Evolutionary conservation across 176 grass and related monocot genomes (phyloP).

Genomic region (Triticum timopheevii): DNA sequence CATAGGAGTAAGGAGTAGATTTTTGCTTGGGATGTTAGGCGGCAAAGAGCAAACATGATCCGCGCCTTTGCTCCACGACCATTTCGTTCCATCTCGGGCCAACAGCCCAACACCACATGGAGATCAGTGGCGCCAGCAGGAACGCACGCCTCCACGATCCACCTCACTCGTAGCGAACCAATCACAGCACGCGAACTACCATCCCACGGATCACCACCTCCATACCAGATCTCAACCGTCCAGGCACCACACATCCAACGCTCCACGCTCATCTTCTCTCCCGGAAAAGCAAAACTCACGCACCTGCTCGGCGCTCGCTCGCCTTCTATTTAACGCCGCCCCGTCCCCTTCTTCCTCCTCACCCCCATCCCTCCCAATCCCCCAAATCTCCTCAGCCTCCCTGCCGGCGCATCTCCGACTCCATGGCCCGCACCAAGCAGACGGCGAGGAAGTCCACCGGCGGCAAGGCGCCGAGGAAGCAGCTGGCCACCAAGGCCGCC

Average conservation of each 20-base stretch:
- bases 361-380: neutral
- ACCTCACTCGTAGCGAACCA: no score
- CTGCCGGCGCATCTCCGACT: no score
- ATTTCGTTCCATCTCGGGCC: no score
- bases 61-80: no score
- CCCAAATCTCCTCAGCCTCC: neutral
- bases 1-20: no score
- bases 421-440: slow-evolving; percentile 77
- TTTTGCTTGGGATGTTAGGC: no score
- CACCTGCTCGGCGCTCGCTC: neutral
- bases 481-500: slow-evolving; percentile 56
- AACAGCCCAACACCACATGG: no score
- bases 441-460: slow-evolving; percentile 67
- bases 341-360: neutral
- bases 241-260: neutral
- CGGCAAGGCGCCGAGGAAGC: slow-evolving; percentile 70
- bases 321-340: neutral
- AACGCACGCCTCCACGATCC: no score
- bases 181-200: no score
- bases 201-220: neutral
- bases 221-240: neutral
- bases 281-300: neutral
- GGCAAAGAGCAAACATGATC: no score
- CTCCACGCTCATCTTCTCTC: neutral
- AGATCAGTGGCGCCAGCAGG: no score